Conservation (phyloP, 805 yeast species). For the Isabelozyma heimii region DNA sequence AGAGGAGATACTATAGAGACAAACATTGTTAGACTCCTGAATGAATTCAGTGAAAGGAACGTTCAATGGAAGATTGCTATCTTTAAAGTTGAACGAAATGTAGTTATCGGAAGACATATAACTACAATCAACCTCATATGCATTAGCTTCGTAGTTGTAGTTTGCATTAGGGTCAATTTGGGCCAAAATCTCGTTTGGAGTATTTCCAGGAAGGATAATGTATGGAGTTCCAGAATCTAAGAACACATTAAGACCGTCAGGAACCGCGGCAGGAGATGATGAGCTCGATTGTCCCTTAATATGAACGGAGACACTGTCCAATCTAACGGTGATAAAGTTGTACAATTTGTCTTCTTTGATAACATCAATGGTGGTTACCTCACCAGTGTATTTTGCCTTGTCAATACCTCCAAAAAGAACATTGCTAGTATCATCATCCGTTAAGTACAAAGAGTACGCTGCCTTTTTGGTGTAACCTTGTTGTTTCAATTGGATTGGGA, state of each 20-base stretch:
- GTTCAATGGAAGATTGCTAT: neutral
- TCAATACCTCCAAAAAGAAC: slow-evolving; percentile 28
- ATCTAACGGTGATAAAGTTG: neutral
- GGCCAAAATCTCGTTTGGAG: neutral
- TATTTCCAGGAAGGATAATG: slow-evolving; percentile 38
- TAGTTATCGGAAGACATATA: slow-evolving; percentile 6
- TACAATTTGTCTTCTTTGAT: slow-evolving; percentile 11
- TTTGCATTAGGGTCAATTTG: neutral
- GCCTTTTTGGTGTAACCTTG: slow-evolving; percentile 32
- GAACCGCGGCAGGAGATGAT: slow-evolving; percentile 1
- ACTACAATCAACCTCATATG: slow-evolving; percentile 11
- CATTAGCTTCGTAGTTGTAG: slow-evolving; percentile 2
- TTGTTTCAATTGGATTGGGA: slow-evolving; percentile 30
- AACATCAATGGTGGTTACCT: slow-evolving; percentile 24
- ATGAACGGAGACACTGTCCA: slow-evolving; percentile 42
- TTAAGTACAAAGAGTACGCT: slow-evolving; percentile 38
- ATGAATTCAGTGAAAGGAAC: slow-evolving; percentile 5
- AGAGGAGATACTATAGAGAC: slow-evolving; percentile 11
- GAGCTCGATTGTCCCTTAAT: slow-evolving; percentile 16
- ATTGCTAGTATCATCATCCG: slow-evolving; percentile 19
- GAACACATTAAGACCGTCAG: no score
- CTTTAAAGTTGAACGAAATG: slow-evolving; percentile 6
- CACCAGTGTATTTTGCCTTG: slow-evolving; percentile 20
- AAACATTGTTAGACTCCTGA: neutral
- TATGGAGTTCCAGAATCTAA: slow-evolving; percentile 62